Evolutionary conservation across 2,329 filamentous ascomycete species (phyloP), one percentile per base, ranked within the genome.

Genomic region (Bertia moriformis): DNA sequence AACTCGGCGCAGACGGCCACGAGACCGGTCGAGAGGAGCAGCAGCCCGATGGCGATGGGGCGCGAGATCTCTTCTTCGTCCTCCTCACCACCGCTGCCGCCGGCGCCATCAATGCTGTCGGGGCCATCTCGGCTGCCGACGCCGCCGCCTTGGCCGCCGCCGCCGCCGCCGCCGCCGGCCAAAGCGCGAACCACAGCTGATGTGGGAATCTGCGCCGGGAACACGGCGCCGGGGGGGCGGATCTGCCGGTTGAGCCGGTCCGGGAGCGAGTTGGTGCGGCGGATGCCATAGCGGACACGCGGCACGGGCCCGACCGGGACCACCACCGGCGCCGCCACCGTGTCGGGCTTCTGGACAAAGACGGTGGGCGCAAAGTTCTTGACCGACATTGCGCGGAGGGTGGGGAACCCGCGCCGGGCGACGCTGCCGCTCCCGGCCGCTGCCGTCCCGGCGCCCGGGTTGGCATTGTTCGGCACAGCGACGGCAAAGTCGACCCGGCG

Each of bases 1-100:
- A 75, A 74, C 45, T 78, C 72, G 40, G 73, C 72, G 44, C 70
- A 76, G 30, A 74, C 50, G 2, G 72, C 73, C 40, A 78, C 71
- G 19, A 77, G 56, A 1, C 57, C 62, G 5, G 73, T 77, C 0
- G 68, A 65, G 4, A 65, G 47, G 14, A 76, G 54, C 2, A 78
- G 58, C 1, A 74, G 54, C 4, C 69, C 41, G 0, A 74, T 48
- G 3, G 73, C 65, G 2, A 65, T 49, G 2, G 51, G 62, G 15
- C 57, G 58, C 17, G 59, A 62, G 33, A 32, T n/a, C 39, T 40
- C 1, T 52, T 43, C 14, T 42, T 44, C 36, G 48, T 47, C 37
- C 52, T 52, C 22, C n/a, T n/a, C n/a, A n/a, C n/a, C n/a, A n/a
- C n/a, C n/a, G 22, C 7, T n/a, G 22, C 7, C 22, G 7, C 7